Evolutionary conservation across 306 rosid genomes (phyloP).

Genomic region (Sechiopsis laciniata): DNA sequence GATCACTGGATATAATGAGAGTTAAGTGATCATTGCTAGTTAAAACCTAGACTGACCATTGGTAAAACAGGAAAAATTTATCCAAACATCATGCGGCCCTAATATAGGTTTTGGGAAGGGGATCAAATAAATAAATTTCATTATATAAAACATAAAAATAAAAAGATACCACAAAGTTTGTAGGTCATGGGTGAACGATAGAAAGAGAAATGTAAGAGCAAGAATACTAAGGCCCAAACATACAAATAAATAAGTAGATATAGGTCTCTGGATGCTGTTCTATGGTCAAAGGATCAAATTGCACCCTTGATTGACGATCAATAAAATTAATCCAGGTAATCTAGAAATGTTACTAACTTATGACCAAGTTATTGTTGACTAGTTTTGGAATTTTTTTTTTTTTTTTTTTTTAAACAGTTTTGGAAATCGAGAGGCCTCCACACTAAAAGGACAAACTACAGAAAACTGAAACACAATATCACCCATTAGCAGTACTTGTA

Average conservation of each 20-base stretch:
- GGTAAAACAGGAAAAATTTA: not conserved
- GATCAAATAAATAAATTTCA: not conserved
- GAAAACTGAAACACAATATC: not conserved
- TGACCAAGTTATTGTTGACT: not conserved
- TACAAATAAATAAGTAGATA: not conserved
- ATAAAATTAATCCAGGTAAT: not conserved
- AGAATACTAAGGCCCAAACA: not conserved
- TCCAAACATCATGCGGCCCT: not conserved
- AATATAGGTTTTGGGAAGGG: not conserved
- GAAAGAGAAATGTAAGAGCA: slow-evolving; percentile 3
- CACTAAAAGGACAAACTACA: not conserved
- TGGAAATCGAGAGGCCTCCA: not conserved
- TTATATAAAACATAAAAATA: not conserved
- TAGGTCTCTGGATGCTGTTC: not conserved
- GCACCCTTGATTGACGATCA: not conserved
- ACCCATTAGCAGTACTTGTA: not conserved
- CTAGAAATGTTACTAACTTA: not conserved
- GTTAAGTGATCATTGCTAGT: not conserved
- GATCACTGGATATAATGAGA: not conserved
- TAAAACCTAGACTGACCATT: not conserved
- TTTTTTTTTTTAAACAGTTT: too few species aligned
- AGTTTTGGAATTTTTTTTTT: not conserved
- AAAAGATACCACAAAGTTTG: not conserved
- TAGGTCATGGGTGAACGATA: not conserved
- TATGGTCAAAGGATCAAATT: not conserved